Evolutionary conservation across 2,329 filamentous ascomycete genomes (phyloP).

Genomic region (Colletotrichum chlorophyti): DNA sequence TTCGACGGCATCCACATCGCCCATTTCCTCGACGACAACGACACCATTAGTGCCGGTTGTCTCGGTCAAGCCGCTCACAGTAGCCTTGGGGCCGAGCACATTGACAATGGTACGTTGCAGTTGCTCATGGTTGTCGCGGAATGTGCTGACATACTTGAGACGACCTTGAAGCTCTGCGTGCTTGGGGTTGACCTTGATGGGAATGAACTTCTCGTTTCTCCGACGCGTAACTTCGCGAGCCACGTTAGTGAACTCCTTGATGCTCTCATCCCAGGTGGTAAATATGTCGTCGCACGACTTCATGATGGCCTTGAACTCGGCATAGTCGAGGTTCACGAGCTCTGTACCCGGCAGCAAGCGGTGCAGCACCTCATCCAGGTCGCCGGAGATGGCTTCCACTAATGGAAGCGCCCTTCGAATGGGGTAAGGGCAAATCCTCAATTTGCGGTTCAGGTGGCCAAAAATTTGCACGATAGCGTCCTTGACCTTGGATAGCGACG

Average conservation of each 20-base stretch:
- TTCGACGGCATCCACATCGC: slow-evolving; percentile 95
- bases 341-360: slow-evolving; percentile 84
- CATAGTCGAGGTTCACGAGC: slow-evolving; percentile 90
- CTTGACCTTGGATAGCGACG: slow-evolving; percentile 85
- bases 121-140: slow-evolving; percentile 97
- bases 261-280: slow-evolving; percentile 90
- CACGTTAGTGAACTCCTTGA: slow-evolving; percentile 98
- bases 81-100: slow-evolving; percentile 82
- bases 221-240: slow-evolving; percentile 93
- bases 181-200: slow-evolving; percentile 91
- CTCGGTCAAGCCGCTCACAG: slow-evolving; percentile 60
- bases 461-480: slow-evolving; percentile 93
- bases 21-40: slow-evolving; percentile 89
- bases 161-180: slow-evolving; percentile 90
- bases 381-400: slow-evolving; percentile 95
- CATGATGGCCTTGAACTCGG: slow-evolving; percentile 88
- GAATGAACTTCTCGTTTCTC: slow-evolving; percentile 97
- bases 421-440: slow-evolving; percentile 94
- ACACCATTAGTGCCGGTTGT: slow-evolving; percentile 62
- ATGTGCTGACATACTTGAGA: slow-evolving; percentile 91
- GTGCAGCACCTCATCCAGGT: slow-evolving; percentile 87
- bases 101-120: slow-evolving; percentile 95
- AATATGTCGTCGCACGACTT: slow-evolving; percentile 85
- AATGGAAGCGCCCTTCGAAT: slow-evolving; percentile 89
- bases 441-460: slow-evolving; percentile 94